Evolutionary conservation across 2,329 filamentous ascomycete genomes (phyloP).

Genomic region (Alternaria panax): DNA sequence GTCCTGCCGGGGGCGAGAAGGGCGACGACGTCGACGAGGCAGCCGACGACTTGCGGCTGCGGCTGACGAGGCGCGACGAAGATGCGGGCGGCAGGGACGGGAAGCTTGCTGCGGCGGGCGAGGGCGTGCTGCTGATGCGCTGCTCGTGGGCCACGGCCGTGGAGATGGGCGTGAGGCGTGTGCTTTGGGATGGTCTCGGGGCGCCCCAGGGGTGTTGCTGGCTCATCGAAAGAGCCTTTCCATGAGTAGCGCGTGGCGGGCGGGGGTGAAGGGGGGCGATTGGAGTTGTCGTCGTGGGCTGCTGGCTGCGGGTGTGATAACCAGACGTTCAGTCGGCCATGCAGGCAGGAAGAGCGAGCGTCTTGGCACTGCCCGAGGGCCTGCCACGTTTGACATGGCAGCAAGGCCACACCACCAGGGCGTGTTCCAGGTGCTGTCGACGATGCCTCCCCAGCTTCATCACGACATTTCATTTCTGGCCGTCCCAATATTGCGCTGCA

Average conservation of each 20-base stretch:
- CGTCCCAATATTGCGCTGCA: neutral
- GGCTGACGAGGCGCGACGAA: constrained; percentile 56
- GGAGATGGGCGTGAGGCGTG: constrained; percentile 66
- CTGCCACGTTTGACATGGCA: constrained; percentile 11
- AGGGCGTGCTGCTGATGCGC: constrained; percentile 51
- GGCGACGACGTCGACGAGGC: constrained; percentile 63
- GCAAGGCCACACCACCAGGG: neutral
- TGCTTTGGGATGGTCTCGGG: constrained; percentile 61
- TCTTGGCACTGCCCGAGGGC: constrained; percentile 15
- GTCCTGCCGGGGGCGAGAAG: constrained; percentile 64
- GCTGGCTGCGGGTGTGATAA: constrained; percentile 29
- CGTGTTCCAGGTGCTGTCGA: too few relatives aligned
- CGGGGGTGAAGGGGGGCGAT: constrained; percentile 30
- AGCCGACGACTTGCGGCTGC: constrained; percentile 62
- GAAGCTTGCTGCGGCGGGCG: constrained; percentile 61
- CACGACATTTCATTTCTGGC: neutral
- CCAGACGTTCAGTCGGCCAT: constrained; percentile 19
- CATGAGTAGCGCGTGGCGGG: constrained; percentile 50
- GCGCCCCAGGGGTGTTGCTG: constrained; percentile 66
- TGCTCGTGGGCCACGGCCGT: constrained; percentile 54
- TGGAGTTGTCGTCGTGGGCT: constrained; percentile 23
- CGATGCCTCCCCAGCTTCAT: neutral
- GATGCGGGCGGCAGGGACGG: constrained; percentile 58
- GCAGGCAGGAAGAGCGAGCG: constrained; percentile 15
- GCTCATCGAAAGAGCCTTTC: constrained; percentile 55